phyloP scores from a whole-genome alignment of 148 eudicot species.

The Vaccinium vitisidaea region DNA sequence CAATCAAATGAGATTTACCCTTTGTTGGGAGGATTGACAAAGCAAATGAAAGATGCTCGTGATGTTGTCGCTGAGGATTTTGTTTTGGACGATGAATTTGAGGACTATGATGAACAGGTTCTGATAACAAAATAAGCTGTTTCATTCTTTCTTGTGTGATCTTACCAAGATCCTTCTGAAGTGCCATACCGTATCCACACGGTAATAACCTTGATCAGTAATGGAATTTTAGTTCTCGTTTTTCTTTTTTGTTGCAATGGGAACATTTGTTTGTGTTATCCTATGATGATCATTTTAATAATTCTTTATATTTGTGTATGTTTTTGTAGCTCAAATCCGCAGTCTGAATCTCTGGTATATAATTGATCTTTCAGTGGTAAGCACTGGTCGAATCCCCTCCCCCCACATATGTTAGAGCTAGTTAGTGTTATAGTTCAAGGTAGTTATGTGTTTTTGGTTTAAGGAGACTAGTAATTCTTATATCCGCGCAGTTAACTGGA shows the following conservation, averaged over 20 bases:
- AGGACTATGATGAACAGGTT: constrained; percentile 15
- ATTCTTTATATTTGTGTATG: neutral
- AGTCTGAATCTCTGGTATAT: neutral
- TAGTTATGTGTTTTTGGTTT: neutral
- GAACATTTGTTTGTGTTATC: neutral
- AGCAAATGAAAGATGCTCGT: constrained; percentile 67
- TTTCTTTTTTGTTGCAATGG: too few relatives aligned
- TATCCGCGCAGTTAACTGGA: neutral
- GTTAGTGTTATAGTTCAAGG: neutral
- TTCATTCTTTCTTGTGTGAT: neutral
- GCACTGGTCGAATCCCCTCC: neutral
- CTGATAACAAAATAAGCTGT: neutral
- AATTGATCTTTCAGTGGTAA: neutral
- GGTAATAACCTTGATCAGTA: neutral
- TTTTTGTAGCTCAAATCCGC: neutral
- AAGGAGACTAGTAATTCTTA: neutral
- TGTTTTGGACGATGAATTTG: constrained; percentile 32
- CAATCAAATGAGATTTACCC: constrained; percentile 51
- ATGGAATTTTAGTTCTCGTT: neutral
- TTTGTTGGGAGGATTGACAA: constrained; percentile 48
- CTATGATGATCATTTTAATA: neutral
- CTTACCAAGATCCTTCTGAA: neutral
- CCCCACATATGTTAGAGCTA: neutral
- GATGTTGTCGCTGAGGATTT: constrained; percentile 31
- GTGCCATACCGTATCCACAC: neutral